Percentiles rank a stretch among this genome's conserved stretches.
Conservation (phyloP, 129 eudicot species). For the Flaveria sonorensis region DNA sequence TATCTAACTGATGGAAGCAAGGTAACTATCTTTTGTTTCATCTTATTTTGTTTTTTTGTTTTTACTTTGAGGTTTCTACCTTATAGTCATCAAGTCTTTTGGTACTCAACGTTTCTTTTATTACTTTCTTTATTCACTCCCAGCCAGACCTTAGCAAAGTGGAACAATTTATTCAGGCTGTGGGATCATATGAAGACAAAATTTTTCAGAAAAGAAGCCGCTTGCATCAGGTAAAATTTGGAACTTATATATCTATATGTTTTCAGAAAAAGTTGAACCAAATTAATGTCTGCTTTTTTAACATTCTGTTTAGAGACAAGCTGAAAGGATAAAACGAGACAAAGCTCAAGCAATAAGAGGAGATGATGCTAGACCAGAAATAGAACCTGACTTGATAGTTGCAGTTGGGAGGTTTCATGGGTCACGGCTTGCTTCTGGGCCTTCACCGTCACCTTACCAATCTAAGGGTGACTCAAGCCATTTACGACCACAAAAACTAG, state of each 20-base stretch:
- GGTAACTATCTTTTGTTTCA: conserved; percentile 42
- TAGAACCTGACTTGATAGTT: conserved; percentile 70
- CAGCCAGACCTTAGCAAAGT: conserved; percentile 84
- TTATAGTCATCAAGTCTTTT: conserved; percentile 12
- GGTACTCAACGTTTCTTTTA: conserved; percentile 12
- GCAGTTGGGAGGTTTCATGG: conserved; percentile 91
- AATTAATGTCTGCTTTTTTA: conserved; percentile 9
- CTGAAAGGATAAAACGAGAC: conserved; percentile 87
- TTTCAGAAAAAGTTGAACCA: conserved; percentile 21
- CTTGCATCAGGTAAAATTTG: conserved; percentile 64
- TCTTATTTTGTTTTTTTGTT: background rate
- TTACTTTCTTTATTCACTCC: conserved; percentile 32
- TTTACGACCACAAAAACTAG: conserved; percentile 54
- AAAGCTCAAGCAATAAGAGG: conserved; percentile 78
- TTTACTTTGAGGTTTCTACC: conserved; percentile 1
- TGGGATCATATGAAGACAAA: conserved; percentile 85
- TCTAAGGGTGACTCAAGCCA: conserved; percentile 36
- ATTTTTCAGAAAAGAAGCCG: conserved; percentile 88
- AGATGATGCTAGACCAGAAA: conserved; percentile 77
- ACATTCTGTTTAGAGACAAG: conserved; percentile 61
- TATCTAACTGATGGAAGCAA: conserved; percentile 89
- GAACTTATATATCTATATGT: background rate
- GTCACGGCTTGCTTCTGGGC: conserved; percentile 97
- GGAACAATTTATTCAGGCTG: conserved; percentile 94
- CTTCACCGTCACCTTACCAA: conserved; percentile 78